These are phyloP conservation scores for Gentiana macrophylla DNA, from an alignment of 257 asterid genomes.

Conservation along the genomic window DNA sequence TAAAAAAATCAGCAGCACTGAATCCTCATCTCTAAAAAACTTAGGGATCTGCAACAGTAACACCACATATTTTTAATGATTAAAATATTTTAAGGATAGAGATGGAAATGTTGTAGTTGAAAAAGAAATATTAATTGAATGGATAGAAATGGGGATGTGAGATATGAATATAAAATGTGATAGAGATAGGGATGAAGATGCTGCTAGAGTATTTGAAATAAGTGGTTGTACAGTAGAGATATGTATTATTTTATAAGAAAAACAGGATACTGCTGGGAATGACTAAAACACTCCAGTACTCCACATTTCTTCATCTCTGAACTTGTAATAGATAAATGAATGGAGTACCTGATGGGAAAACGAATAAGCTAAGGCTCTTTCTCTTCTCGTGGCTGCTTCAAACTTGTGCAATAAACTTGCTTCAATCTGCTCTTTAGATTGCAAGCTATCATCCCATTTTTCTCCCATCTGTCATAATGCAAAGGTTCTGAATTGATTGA, in stretches of 20 bases:
- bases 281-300: background rate
- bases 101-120: too few species aligned
- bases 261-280: background rate
- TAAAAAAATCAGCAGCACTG: background rate
- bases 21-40: background rate
- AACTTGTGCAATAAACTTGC: conserved; percentile 65
- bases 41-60: background rate
- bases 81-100: too few species aligned
- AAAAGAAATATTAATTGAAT: too few species aligned
- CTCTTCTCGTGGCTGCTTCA: conserved; percentile 87
- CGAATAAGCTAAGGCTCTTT: conserved; percentile 92
- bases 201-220: too few species aligned
- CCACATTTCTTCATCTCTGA: background rate
- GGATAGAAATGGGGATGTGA: too few species aligned
- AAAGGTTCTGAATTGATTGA: conserved; percentile 8
- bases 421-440: conserved; percentile 75
- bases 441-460: conserved; percentile 80
- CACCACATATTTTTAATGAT: too few species aligned
- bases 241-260: background rate
- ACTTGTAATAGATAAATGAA: conserved; percentile 4
- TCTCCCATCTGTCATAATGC: conserved; percentile 64
- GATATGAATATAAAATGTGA: too few species aligned
- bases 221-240: too few species aligned
- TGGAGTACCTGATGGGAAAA: conserved; percentile 80
- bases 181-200: too few species aligned